Evolutionary conservation across 352 stramenopile genomes (phyloP), one percentile per base, ranked within the genome.

Genomic region (Salisapilia sapeloensis): DNA sequence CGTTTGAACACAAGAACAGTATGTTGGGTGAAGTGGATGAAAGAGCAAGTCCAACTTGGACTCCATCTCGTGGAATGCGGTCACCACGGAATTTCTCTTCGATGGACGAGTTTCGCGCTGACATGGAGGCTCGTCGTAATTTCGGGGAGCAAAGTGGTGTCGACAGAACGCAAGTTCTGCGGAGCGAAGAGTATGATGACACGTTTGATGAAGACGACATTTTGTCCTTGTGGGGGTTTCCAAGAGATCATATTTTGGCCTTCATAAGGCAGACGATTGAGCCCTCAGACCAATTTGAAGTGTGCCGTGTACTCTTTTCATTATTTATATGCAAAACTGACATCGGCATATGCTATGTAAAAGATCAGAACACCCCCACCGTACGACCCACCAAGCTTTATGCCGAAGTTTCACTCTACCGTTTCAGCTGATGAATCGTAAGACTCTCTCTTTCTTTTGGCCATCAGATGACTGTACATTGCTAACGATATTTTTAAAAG

Each of bases 211-310:
- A 33, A 1, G 5, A 34, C 3, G 42, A 24, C 3, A 14, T 18
- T 4, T 30, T 82, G 10, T 48, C 60, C 13, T 42, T 76, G 13
- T 83, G 71, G 71, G 62, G 62, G 0, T 39, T 83, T 28, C 66
- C 71, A 19, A 50, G 64, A 14, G 66, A 83, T 27, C 60, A 83
- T 31, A 71, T 82, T 29, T 44, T 83, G 26, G 64, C 80, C 20
- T 86, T 74, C 42, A 82, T 86, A 33, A 61, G 64, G 4, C 71
- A 82, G 40, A 79, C 71, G 0, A 50, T 86, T 21, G 56, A 82
- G 35, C 66, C 66, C 9, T 46, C 57, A n/a, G 61, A n/a, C n/a
- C n/a, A n/a, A n/a, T n/a, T n/a, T n/a, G n/a, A n/a, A 56, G 12
- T 81, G 62, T 59, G 48, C 46, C 29, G 65, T 50, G 71, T 86